Base-by-base conservation (phyloP, 768 basidiomycete genomes). In the Termitomyces sp. region DNA sequence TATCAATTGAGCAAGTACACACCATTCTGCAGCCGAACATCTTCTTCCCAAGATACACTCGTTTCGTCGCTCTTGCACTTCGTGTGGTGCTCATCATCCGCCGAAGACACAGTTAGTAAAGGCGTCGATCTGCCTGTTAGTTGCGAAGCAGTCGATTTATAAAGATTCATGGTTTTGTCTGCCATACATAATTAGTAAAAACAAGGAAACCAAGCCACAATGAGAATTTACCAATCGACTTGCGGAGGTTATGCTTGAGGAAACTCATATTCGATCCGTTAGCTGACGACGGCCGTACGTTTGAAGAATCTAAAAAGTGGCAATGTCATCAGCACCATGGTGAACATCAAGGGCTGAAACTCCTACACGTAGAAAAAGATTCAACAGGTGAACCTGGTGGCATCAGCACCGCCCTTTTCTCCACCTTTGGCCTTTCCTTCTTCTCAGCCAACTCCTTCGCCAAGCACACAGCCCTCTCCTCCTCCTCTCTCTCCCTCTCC, bases 91-190 rank as follows among this genome's bases (percentile, higher is more conserved):
- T 54, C 53, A 30, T 61, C 58, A 59, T 68, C 74, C 32, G 63
- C 62, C 59, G 76, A 74, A 20, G 78, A 76, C 55, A 79, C 66
- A 36, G 76, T 75, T 20, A 75, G 72, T 3, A 77, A 73, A 5
- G 80, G 75, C 20, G 78, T 79, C 41, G 75, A 77, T 60, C 75
- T 75, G 65, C 74, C 77, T 49, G 75, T 72, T 32, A 74, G 69
- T 56, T 77, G 78, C 16, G 70, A 77, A 1, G 79, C 77, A 1
- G 88, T 85, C 2, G 84, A 80, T 68, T 89, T 91, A 75, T 81
- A 88, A 52, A 89, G 70, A 48, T 81, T 83, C 59, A 87, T 69
- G 0, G 86, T 87, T 72, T 86, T 88, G 67, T 87, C 89, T 90
- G 61, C 43, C 50, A n/a, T 54, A 7, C 10, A 47, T 18, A 13